These are phyloP conservation scores for Nitzschia putrida DNA, from an alignment of 108 stramenopile genomes.

Conservation along the genomic window DNA sequence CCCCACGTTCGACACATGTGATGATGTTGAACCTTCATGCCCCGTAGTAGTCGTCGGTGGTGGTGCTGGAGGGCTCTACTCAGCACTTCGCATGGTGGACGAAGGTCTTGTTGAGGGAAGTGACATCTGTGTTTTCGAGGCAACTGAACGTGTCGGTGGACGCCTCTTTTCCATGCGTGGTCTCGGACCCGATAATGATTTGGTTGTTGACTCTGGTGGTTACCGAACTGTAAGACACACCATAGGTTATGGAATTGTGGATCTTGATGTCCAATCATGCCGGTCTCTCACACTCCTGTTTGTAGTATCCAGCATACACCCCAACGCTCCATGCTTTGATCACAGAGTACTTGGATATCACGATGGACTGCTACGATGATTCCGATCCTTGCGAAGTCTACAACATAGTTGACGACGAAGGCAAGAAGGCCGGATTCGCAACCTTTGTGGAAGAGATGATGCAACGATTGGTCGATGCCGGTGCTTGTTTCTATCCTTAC, in stretches of 20 bases:
- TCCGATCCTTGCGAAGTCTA: conserved; percentile 21
- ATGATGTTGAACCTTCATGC: conserved; percentile 20
- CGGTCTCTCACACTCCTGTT: neutral
- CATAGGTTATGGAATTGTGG: neutral
- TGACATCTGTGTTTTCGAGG: conserved; percentile 36
- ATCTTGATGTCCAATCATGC: neutral
- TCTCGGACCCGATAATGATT: conserved; percentile 29
- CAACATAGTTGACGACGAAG: conserved; percentile 35
- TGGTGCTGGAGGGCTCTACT: conserved; percentile 36
- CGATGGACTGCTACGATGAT: conserved; percentile 33
- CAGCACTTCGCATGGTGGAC: conserved; percentile 31
- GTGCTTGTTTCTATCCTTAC: conserved; percentile 31
- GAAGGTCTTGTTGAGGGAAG: conserved; percentile 11
- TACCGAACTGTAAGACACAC: conserved; percentile 22
- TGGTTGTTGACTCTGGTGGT: conserved; percentile 32
- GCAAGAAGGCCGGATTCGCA: conserved; percentile 39
- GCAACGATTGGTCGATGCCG: conserved; percentile 20
- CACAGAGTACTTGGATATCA: conserved; percentile 29
- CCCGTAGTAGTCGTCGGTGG: conserved; percentile 31
- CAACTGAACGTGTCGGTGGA: conserved; percentile 38
- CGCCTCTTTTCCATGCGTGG: conserved; percentile 27
- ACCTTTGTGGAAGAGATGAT: conserved; percentile 41
- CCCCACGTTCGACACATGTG: conserved; percentile 26
- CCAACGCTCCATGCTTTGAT: conserved; percentile 34
- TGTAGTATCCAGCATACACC: conserved; percentile 1